These are phyloP conservation scores for Lactifluus subvellereus DNA, from an alignment of 768 basidiomycete species.

Conservation along the genomic window DNA sequence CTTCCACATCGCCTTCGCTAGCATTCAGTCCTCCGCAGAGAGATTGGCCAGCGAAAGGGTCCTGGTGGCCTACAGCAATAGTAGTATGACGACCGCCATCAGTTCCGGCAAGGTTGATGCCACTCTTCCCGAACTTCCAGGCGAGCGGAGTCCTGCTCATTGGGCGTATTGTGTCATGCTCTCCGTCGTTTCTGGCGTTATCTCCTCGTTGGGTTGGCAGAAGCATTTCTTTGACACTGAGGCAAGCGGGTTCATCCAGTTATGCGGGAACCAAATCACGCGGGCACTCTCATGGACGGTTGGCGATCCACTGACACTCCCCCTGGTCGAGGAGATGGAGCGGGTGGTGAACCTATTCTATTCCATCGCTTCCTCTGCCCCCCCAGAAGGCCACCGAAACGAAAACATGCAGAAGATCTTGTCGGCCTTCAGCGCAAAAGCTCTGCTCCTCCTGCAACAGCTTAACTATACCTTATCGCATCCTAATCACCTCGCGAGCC, in stretches of 20 bases:
- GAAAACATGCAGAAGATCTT: conserved; percentile 58
- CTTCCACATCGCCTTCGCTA: conserved; percentile 82
- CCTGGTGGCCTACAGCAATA: conserved; percentile 77
- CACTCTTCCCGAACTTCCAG: conserved; percentile 60
- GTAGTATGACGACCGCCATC: conserved; percentile 68
- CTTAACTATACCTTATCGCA: conserved; percentile 88
- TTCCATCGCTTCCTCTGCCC: conserved; percentile 56
- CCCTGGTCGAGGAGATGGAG: conserved; percentile 78
- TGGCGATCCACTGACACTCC: conserved; percentile 66
- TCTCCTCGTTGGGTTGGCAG: conserved; percentile 54
- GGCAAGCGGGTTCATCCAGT: conserved; percentile 77
- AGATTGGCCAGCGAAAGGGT: conserved; percentile 80
- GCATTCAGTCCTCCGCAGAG: conserved; percentile 72
- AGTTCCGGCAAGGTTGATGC: conserved; percentile 69
- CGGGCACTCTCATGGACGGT: conserved; percentile 79
- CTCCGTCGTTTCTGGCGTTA: conserved; percentile 66
- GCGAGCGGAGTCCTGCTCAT: conserved; percentile 75
- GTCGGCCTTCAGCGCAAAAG: conserved; percentile 59
- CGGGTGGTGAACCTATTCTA: conserved; percentile 74
- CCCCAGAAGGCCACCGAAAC: conserved; percentile 41
- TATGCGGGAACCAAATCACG: conserved; percentile 76
- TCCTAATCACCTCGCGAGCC: conserved; percentile 78
- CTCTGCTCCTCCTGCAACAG: conserved; percentile 74
- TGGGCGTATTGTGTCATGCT: conserved; percentile 80
- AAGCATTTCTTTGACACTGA: conserved; percentile 81